Percentiles rank a stretch among this genome's conserved stretches.
Evolutionary conservation across 148 eudicot species (phyloP).

Genomic region (Cornus florida): DNA sequence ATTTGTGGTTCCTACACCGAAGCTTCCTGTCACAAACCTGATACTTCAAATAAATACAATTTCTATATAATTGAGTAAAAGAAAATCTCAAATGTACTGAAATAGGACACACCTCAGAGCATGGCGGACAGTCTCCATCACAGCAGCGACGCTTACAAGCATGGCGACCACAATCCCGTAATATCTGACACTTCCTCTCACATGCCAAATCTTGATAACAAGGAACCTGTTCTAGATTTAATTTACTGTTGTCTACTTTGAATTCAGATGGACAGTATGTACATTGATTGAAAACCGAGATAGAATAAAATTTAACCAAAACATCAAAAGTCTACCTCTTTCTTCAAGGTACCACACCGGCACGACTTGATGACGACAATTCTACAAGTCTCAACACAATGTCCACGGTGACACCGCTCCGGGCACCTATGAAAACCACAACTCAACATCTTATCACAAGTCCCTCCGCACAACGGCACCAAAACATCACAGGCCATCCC

Average conservation of each 20-base stretch:
- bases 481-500: conserved; percentile 91
- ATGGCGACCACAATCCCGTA: conserved; percentile 97
- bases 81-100: not conserved
- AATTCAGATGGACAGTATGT: not conserved
- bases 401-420: conserved; percentile 88
- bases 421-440: conserved; percentile 90
- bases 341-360: conserved; percentile 88
- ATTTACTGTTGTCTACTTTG: conserved; percentile 21
- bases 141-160: conserved; percentile 96
- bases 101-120: conserved; percentile 66
- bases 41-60: conserved; percentile 16
- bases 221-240: conserved; percentile 79
- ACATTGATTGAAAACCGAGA: not conserved
- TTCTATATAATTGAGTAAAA: not conserved
- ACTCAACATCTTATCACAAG: conserved; percentile 76
- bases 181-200: conserved; percentile 83
- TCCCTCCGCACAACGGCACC: conserved; percentile 75
- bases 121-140: conserved; percentile 94
- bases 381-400: conserved; percentile 81
- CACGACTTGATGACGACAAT: conserved; percentile 72
- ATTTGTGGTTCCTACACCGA: conserved; percentile 92
- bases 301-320: not conserved
- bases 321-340: conserved; percentile 60
- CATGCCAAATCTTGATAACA: conserved; percentile 94
- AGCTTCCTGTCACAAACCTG: conserved; percentile 96